Evolutionary conservation across 768 basidiomycete genomes (phyloP).

Genomic region (Piloderma croceum): DNA sequence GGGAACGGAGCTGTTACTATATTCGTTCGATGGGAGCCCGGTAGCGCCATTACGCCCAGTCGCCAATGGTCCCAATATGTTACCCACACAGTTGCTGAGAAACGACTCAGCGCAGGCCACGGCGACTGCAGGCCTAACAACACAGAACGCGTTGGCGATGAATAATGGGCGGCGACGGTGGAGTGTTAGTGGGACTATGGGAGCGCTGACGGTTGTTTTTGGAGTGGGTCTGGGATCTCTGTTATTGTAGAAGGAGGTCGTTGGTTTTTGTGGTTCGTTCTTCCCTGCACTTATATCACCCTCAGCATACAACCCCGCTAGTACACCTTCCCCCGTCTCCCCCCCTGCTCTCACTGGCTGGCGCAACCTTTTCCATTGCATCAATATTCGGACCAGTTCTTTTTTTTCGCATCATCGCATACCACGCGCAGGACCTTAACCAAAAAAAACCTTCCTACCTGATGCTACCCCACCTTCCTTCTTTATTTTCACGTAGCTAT

Average conservation of each 20-base stretch:
- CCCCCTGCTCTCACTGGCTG: too few species aligned
- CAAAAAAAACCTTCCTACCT: too few species aligned
- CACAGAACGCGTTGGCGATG: not conserved
- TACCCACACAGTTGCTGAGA: constrained; percentile 65
- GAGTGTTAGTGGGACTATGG: not conserved
- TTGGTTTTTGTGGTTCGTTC: not conserved
- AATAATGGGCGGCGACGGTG: not conserved
- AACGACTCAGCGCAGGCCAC: constrained; percentile 37
- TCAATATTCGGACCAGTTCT: too few species aligned
- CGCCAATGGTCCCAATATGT: constrained; percentile 78
- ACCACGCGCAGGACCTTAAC: too few species aligned
- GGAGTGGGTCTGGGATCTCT: not conserved
- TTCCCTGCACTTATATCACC: not conserved
- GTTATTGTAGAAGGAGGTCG: not conserved
- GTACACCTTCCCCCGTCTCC: too few species aligned
- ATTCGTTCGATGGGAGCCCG: constrained; percentile 72
- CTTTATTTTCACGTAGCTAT: too few species aligned
- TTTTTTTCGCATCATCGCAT: too few species aligned
- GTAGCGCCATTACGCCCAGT: constrained; percentile 65
- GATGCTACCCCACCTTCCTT: too few species aligned
- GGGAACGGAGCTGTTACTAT: constrained; percentile 71
- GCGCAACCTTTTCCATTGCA: too few species aligned
- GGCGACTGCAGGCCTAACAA: not conserved
- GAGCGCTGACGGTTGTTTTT: not conserved
- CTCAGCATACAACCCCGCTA: too few species aligned